phyloP scores from a whole-genome alignment of 805 yeast species.

The Starmera caribaea region DNA sequence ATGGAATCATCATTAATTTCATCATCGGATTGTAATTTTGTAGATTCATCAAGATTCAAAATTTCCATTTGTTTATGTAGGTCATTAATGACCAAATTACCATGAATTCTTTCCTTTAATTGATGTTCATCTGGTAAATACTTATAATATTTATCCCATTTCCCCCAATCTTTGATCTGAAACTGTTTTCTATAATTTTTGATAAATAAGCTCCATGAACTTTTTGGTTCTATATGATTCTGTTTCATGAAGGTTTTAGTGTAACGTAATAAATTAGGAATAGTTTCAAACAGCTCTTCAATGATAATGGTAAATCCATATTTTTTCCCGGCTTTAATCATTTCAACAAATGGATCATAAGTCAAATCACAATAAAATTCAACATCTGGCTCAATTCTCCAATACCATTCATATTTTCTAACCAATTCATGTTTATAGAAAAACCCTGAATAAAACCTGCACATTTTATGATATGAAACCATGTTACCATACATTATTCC shows the following conservation, averaged over 20 bases:
- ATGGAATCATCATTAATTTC: slow-evolving; percentile 23
- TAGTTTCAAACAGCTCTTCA: slow-evolving; percentile 70
- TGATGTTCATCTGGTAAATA: slow-evolving; percentile 19
- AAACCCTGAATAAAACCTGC: slow-evolving; percentile 80
- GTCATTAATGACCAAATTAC: slow-evolving; percentile 19
- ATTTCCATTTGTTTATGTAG: neutral
- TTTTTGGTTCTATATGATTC: slow-evolving; percentile 38
- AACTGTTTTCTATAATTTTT: slow-evolving; percentile 26
- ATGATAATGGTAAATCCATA: slow-evolving; percentile 83
- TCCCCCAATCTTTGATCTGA: slow-evolving; percentile 21
- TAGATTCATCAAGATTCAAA: slow-evolving; percentile 1
- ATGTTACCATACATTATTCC: slow-evolving; percentile 76
- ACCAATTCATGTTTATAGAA: slow-evolving; percentile 77
- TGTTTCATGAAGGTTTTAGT: slow-evolving; percentile 55
- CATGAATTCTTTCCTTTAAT: slow-evolving; percentile 17
- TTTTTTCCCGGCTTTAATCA: slow-evolving; percentile 58
- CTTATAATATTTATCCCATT: slow-evolving; percentile 18
- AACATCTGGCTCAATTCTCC: slow-evolving; percentile 94
- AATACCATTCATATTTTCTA: slow-evolving; percentile 73
- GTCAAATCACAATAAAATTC: slow-evolving; percentile 85
- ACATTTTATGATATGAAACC: slow-evolving; percentile 88
- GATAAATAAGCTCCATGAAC: slow-evolving; percentile 62
- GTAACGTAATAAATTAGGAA: slow-evolving; percentile 70
- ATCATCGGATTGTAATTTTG: slow-evolving; percentile 9
- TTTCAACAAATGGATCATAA: slow-evolving; percentile 82